Percentiles rank a stretch among this genome's conserved stretches.
These are phyloP conservation scores for Phytophthora hibernalis DNA, from an alignment of 352 stramenopile genomes.

Conservation along the genomic window DNA sequence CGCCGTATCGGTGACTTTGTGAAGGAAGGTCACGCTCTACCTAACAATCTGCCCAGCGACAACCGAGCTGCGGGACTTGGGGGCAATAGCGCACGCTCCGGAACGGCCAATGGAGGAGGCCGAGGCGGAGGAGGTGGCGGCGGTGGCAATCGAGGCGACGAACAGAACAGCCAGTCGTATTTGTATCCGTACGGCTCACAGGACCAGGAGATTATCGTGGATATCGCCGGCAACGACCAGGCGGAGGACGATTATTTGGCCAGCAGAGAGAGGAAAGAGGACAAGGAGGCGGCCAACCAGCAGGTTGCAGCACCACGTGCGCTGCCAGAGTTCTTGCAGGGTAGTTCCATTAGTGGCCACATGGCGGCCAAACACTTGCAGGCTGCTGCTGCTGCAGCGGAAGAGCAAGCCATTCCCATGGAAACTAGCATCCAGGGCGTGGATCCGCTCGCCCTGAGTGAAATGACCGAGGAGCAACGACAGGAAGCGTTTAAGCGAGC, in stretches of 20 bases:
- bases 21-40: conserved; percentile 75
- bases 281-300: conserved; percentile 62
- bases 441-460: conserved; percentile 59
- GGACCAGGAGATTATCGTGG: conserved; percentile 89
- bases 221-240: conserved; percentile 82
- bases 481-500: conserved; percentile 85
- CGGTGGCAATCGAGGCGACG: conserved; percentile 43
- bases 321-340: conserved; percentile 81
- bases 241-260: conserved; percentile 84
- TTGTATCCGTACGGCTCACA: conserved; percentile 81
- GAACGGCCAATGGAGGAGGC: conserved; percentile 42
- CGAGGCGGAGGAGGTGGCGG: conserved; percentile 45
- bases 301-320: conserved; percentile 66
- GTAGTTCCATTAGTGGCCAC: conserved; percentile 88
- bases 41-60: conserved; percentile 86
- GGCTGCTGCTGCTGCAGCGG: conserved; percentile 33
- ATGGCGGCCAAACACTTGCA: conserved; percentile 86
- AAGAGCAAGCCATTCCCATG: conserved; percentile 45
- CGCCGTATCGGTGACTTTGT: conserved; percentile 82
- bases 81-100: conserved; percentile 65
- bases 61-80: conserved; percentile 83
- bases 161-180: conserved; percentile 83
- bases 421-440: conserved; percentile 58
- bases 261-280: conserved; percentile 76
- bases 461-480: conserved; percentile 83